A percentile compares a stretch with the other conserved stretches of the same genome.
Evolutionary conservation across 768 basidiomycete species (phyloP).

Genomic region (Termitomyces sp.): DNA sequence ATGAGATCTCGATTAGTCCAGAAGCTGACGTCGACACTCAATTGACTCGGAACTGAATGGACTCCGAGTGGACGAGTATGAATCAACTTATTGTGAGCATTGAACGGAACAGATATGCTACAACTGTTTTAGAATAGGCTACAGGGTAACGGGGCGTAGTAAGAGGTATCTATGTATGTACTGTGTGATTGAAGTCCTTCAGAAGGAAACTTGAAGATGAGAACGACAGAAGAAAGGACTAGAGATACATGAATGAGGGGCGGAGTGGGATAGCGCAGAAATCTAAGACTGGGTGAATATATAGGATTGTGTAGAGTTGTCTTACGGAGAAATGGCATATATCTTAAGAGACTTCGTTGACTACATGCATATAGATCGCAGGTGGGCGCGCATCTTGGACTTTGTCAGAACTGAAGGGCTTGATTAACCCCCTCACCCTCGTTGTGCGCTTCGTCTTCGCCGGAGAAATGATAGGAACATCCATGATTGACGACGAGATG

Average conservation of each 20-base stretch:
- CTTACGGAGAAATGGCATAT: not conserved
- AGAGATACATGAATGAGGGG: constrained; percentile 2
- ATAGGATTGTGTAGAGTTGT: not conserved
- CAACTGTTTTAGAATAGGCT: constrained; percentile 5
- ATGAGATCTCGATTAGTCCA: not conserved
- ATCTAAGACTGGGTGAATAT: no score
- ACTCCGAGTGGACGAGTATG: no score
- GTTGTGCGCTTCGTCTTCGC: constrained; percentile 16
- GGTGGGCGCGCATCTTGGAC: constrained; percentile 14
- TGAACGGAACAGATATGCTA: constrained; percentile 4
- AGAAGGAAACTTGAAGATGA: not conserved
- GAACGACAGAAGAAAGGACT: not conserved
- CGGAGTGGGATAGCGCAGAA: no score
- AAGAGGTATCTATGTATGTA: not conserved
- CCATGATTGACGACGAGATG: constrained; percentile 23
- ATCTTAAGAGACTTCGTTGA: constrained; percentile 34
- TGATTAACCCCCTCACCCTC: constrained; percentile 24
- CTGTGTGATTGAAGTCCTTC: not conserved
- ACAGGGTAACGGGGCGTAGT: not conserved
- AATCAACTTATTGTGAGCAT: not conserved
- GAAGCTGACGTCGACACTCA: no score
- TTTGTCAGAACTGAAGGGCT: constrained; percentile 24
- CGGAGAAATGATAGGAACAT: constrained; percentile 8
- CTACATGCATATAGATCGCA: constrained; percentile 41
- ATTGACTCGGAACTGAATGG: no score